Percentiles rank a stretch among this genome's conserved stretches.
Evolutionary conservation across 768 basidiomycete species (phyloP).

Genomic region (Suillus luteus): DNA sequence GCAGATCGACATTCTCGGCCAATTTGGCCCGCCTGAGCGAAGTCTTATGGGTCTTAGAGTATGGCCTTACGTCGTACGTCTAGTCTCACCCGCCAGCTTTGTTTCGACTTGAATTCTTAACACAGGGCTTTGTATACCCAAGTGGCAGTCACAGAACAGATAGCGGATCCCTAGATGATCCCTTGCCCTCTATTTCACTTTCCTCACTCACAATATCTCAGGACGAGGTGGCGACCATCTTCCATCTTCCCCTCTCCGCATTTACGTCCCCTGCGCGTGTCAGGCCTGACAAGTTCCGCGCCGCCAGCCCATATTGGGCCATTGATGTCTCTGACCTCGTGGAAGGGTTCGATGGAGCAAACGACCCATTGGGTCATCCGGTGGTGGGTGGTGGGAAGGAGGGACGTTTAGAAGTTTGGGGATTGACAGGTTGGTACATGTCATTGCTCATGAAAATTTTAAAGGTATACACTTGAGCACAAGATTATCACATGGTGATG

Average conservation of each 20-base stretch:
- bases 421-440: slow-evolving; percentile 84
- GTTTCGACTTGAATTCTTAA: background rate
- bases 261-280: background rate
- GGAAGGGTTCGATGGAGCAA: background rate
- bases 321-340: background rate
- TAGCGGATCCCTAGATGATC: background rate
- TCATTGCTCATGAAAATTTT: slow-evolving; percentile 59
- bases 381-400: background rate
- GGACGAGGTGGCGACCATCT: background rate
- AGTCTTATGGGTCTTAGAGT: background rate
- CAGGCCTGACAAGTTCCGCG: background rate
- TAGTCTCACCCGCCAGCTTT: background rate
- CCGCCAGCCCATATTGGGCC: background rate
- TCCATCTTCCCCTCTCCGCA: slow-evolving; percentile 2
- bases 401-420: slow-evolving; percentile 73
- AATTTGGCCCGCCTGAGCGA: slow-evolving; percentile 60
- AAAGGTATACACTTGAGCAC: slow-evolving; percentile 38
- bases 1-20: slow-evolving; percentile 65
- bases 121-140: background rate
- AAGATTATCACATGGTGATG: slow-evolving; percentile 12
- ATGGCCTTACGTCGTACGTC: background rate
- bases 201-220: background rate
- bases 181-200: background rate
- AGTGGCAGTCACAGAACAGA: background rate
- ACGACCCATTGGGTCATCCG: background rate